Percentiles rank a stretch among this genome's conserved stretches.
phyloP scores from a whole-genome alignment of 1,139 yeast genomes.

The Hansenula anomala region DNA sequence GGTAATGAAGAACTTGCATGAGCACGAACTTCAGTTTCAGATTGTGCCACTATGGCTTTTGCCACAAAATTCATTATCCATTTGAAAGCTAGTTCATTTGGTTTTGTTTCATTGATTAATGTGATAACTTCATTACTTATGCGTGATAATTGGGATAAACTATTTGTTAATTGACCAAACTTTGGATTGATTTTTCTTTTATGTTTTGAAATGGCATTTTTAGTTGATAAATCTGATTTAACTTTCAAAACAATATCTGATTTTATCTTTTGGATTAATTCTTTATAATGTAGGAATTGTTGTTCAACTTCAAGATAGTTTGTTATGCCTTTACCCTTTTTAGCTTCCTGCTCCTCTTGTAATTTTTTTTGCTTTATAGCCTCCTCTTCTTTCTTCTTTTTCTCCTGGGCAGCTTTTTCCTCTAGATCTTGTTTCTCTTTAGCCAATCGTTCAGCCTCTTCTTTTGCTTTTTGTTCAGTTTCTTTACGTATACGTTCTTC shows the following conservation, averaged over 20 bases:
- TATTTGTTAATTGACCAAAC: slow-evolving; percentile 85
- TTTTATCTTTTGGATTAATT: slow-evolving; percentile 58
- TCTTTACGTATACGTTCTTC: slow-evolving; percentile 12
- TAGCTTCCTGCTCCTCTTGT: slow-evolving; percentile 8
- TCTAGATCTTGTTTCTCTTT: slow-evolving; percentile 10
- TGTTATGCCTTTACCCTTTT: slow-evolving; percentile 27
- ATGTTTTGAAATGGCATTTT: slow-evolving; percentile 35
- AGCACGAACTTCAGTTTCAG: slow-evolving; percentile 87
- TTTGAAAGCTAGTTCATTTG: slow-evolving; percentile 46
- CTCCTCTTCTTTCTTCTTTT: slow-evolving; percentile 6
- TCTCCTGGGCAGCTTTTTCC: slow-evolving; percentile 10
- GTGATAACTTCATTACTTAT: slow-evolving; percentile 47
- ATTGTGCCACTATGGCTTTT: slow-evolving; percentile 83
- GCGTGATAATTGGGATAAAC: slow-evolving; percentile 49
- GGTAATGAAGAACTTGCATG: slow-evolving; percentile 78
- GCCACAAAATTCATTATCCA: slow-evolving; percentile 83
- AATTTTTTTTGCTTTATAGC: slow-evolving; percentile 1
- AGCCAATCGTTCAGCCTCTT: slow-evolving; percentile 12
- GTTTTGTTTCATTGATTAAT: slow-evolving; percentile 42
- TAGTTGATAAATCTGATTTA: slow-evolving; percentile 38
- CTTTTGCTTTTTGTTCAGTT: slow-evolving; percentile 11
- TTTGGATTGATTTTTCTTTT: slow-evolving; percentile 81
- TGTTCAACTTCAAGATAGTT: slow-evolving; percentile 37
- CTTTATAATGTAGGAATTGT: slow-evolving; percentile 46
- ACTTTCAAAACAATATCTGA: slow-evolving; percentile 47